Evolutionary conservation across 2,329 filamentous ascomycete species (phyloP).

Genomic region (Nemania serpens): DNA sequence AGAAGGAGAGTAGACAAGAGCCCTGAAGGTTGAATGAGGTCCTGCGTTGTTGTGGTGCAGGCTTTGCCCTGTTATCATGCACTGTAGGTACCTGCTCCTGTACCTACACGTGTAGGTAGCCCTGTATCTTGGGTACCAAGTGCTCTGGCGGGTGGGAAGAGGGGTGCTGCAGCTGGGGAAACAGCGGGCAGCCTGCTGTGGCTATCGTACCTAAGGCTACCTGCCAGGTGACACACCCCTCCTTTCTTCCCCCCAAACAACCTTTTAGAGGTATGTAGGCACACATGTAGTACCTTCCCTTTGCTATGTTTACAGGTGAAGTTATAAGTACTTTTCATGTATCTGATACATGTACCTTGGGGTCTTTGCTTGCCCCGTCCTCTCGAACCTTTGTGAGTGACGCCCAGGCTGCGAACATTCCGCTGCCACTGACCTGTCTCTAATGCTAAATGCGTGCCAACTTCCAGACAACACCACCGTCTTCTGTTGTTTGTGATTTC

Average conservation of each 20-base stretch:
- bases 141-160: neutral
- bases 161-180: neutral
- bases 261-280: neutral
- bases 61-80: neutral
- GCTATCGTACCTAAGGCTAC: neutral
- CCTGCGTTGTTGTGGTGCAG: constrained; percentile 35
- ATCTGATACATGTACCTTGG: neutral
- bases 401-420: neutral
- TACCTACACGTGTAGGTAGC: neutral
- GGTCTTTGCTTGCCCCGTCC: neutral
- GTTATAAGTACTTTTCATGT: neutral
- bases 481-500: neutral
- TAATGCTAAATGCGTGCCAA: neutral
- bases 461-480: neutral
- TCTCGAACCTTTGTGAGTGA: neutral
- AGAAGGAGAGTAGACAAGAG: constrained; percentile 20
- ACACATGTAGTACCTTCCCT: neutral
- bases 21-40: constrained; percentile 23
- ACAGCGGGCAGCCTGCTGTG: neutral
- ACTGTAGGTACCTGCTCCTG: constrained; percentile 2
- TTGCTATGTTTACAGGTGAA: too few relatives aligned
- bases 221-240: neutral
- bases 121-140: neutral
- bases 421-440: neutral
- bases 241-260: neutral